A percentile compares a stretch with the other conserved stretches of the same genome.
Evolutionary conservation across 2,329 filamentous ascomycete genomes (phyloP).

Genomic region (Claviceps sp.): DNA sequence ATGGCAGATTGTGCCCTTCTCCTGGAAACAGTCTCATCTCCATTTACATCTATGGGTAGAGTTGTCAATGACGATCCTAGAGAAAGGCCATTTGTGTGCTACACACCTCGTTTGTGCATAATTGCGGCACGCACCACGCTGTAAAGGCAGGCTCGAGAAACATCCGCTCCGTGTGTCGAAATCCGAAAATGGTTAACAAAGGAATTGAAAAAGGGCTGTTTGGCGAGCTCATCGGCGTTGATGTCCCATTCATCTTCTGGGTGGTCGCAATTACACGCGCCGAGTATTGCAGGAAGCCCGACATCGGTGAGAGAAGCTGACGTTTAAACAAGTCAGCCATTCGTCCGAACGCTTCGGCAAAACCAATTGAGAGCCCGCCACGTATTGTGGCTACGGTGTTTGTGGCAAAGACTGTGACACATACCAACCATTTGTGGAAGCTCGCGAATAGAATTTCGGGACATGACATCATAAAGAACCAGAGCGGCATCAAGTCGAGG

Average conservation of each 20-base stretch:
- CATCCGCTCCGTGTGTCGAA: constrained; percentile 55
- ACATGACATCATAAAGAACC: constrained; percentile 77
- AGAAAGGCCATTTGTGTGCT: neutral
- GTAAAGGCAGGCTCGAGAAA: constrained; percentile 61
- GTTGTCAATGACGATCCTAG: constrained; percentile 1
- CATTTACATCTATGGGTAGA: constrained; percentile 21
- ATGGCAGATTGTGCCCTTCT: constrained; percentile 48
- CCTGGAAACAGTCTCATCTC: constrained; percentile 30
- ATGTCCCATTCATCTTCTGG: constrained; percentile 57
- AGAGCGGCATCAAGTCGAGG: constrained; percentile 73
- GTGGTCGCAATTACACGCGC: constrained; percentile 82
- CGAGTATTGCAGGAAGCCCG: constrained; percentile 62
- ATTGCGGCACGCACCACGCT: constrained; percentile 62
- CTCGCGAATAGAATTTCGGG: constrained; percentile 58
- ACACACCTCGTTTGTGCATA: constrained; percentile 52
- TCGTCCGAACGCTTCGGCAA: neutral
- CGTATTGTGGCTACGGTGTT: neutral
- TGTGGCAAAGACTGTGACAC: constrained; percentile 4
- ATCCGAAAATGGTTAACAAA: constrained; percentile 63
- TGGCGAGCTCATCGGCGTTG: constrained; percentile 50
- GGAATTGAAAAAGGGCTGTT: constrained; percentile 50
- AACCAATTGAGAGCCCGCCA: neutral
- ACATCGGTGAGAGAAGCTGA: constrained; percentile 62
- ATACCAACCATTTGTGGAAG: constrained; percentile 66
- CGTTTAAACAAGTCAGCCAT: constrained; percentile 1